Base-by-base conservation (phyloP, 192 early-diverging fungal genomes). In the Borealophlyctis nickersoniae region DNA sequence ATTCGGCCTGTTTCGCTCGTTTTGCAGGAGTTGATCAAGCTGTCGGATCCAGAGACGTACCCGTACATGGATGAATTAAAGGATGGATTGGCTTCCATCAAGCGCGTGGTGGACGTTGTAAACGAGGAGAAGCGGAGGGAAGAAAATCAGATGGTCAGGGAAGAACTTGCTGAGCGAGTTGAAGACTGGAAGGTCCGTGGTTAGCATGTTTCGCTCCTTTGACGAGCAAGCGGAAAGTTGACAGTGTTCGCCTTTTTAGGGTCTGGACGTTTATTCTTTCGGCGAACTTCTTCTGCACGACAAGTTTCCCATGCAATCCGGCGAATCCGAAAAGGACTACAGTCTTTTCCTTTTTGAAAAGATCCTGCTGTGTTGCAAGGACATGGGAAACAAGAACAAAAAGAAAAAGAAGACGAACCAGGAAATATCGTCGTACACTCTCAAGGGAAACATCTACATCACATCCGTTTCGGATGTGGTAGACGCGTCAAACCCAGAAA, bases 341-440 rank as follows among this genome's bases (percentile, higher is more conserved):
- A 79, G 87, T 26, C 88, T 99, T 3, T 98, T 89, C 71, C 77
- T 99, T 54, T 99, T 99, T 81, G 93, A 98, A 69, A 85, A 83
- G 67, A 90, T 93, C 32, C 78, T 99, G 3, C 80, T 99, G 19
- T 93, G 91, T 69, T 96, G 92, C 81, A 95, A 97, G 69, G 93
- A 96, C 68, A 80, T 84, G 31, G 67, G 28, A 22, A 63, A 66
- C 16, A 65, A 70, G 31, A 34, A 39, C 31, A 83, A 61, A 54
- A 81, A 77, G 52, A 83, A 85, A 60, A 91, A 92, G 73, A 52
- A 34, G 13, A 26, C 14, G 28, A 65, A 49, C 23, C 35, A 55
- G 33, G 67, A 72, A 5, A 52, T 59, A 19, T 34, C 64, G n/a
- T 45, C 36, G 0, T 81, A 70, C 54, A 56, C 60, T 16, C 76